A percentile compares a stretch with the other conserved stretches of the same genome.
Evolutionary conservation across 345 rosid species (phyloP).

Genomic region (Sonneratia alba): DNA sequence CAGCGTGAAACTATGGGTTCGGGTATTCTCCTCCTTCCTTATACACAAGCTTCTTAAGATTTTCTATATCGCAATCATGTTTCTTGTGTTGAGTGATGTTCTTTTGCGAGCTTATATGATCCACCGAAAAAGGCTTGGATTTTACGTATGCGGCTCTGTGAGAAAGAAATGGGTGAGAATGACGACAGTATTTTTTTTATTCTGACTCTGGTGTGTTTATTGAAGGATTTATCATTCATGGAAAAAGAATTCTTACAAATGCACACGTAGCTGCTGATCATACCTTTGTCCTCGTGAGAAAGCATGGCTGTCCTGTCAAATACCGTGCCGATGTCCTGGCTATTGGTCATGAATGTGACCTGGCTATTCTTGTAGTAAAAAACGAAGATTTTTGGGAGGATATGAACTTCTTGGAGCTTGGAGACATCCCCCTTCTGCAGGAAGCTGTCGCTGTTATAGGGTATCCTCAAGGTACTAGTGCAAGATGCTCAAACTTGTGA

Average conservation of each 20-base stretch:
- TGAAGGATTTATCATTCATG: constrained; percentile 52
- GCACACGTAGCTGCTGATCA: constrained; percentile 89
- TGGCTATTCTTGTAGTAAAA: constrained; percentile 62
- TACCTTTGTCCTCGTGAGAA: constrained; percentile 73
- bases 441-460: constrained; percentile 82
- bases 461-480: constrained; percentile 68
- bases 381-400: constrained; percentile 56
- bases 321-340: constrained; percentile 59
- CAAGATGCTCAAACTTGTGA: not conserved
- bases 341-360: constrained; percentile 80
- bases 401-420: constrained; percentile 59
- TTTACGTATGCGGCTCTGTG: not conserved
- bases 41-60: not conserved
- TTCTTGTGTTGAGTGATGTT: not conserved
- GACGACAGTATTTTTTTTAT: not conserved
- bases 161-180: not conserved
- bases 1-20: constrained; percentile 74
- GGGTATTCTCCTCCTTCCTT: constrained; percentile 21
- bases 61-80: not conserved
- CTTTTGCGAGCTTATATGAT: not conserved
- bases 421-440: constrained; percentile 64
- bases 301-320: constrained; percentile 72
- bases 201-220: not conserved
- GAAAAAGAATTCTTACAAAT: constrained; percentile 65
- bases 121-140: not conserved